These are phyloP conservation scores for Eimeria praecox DNA, from an alignment of 169 alveolate genomes.

Conservation along the genomic window DNA sequence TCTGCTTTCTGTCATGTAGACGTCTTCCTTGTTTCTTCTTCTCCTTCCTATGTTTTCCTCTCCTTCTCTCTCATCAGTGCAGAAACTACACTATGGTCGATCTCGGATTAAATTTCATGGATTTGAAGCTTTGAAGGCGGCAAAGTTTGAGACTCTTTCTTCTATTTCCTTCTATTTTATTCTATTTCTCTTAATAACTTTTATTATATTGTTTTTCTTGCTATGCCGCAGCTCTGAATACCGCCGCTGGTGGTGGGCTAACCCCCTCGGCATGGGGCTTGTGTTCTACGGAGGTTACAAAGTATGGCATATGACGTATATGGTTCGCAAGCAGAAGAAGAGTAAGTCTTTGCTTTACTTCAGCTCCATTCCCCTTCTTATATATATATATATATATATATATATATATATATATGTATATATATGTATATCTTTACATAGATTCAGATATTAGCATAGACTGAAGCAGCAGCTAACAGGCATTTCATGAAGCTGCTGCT, in stretches of 20 bases:
- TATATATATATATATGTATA: no score
- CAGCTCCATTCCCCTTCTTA: background rate
- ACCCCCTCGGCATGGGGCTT: slow-evolving; percentile 93
- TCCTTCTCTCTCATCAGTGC: background rate
- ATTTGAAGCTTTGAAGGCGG: no score
- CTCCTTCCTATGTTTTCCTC: background rate
- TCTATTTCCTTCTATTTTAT: background rate
- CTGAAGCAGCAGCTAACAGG: background rate
- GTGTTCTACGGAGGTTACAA: slow-evolving; percentile 90
- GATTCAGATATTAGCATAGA: background rate
- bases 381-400: no score
- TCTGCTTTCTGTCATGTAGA: no score
- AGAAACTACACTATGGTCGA: no score
- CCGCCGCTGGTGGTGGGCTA: slow-evolving; percentile 95
- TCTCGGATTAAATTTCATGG: no score
- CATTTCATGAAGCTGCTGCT: background rate
- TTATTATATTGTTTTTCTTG: background rate
- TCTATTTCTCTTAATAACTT: background rate
- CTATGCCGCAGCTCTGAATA: slow-evolving; percentile 85
- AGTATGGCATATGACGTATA: slow-evolving; percentile 91
- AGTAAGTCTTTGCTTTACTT: slow-evolving; percentile 78
- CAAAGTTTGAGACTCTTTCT: background rate
- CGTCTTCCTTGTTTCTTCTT: no score
- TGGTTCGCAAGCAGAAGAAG: slow-evolving; percentile 92
- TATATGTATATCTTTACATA: no score